Evolutionary conservation across 257 asterid genomes (phyloP).

Genomic region (Jaltomata sinuosa): DNA sequence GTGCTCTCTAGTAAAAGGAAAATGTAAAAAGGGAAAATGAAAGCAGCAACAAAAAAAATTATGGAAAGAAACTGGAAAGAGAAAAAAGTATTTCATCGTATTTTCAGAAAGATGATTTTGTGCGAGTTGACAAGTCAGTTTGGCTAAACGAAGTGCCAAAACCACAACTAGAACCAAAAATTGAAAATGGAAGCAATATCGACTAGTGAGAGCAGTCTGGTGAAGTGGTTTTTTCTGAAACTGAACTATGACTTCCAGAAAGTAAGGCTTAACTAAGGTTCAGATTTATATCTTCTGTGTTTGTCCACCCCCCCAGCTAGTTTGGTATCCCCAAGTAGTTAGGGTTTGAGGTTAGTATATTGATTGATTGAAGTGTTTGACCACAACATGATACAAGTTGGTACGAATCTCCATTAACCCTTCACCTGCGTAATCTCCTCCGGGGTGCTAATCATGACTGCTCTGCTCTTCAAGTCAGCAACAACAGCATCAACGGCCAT

Average conservation of each 20-base stretch:
- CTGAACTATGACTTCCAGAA: not conserved
- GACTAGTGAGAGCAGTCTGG: not conserved
- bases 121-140: not conserved
- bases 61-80: not conserved
- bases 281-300: not conserved
- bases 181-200: not conserved
- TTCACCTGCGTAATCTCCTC: constrained; percentile 88
- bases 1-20: not conserved
- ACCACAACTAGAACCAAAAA: not conserved
- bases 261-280: not conserved
- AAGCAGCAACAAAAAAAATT: not conserved
- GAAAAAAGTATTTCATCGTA: not conserved
- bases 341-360: not conserved
- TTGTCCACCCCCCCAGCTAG: not conserved
- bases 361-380: not conserved
- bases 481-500: constrained; percentile 76
- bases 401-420: constrained; percentile 2
- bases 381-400: not conserved
- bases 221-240: not conserved
- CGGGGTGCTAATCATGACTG: constrained; percentile 79
- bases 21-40: not conserved
- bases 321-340: not conserved
- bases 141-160: not conserved
- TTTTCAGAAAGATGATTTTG: not conserved
- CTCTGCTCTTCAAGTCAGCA: constrained; percentile 73